Percentiles rank a stretch among this genome's conserved stretches.
Conservation (phyloP, 352 stramenopile species). For the Aphanomyces euteiches region DNA sequence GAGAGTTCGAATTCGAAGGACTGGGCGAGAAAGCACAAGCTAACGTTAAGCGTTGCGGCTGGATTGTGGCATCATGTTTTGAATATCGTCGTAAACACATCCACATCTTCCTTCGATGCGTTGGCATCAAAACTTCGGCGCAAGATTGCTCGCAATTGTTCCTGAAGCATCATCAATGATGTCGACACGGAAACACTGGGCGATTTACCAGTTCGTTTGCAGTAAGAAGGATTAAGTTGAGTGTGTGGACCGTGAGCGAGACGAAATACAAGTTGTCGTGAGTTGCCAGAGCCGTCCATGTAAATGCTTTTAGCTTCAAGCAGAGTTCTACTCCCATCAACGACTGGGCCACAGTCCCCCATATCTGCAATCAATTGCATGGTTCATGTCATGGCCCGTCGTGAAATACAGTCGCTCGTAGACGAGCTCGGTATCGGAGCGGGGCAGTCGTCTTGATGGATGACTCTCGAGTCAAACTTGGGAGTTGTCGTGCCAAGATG, state of each 20-base stretch:
- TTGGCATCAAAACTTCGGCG: constrained; percentile 69
- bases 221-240: constrained; percentile 99
- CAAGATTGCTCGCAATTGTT: constrained; percentile 74
- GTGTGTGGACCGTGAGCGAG: constrained; percentile 98
- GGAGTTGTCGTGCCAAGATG: too few relatives aligned
- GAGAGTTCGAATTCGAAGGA: constrained; percentile 98
- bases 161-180: constrained; percentile 21
- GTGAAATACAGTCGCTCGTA: too few relatives aligned
- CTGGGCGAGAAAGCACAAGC: constrained; percentile 96
- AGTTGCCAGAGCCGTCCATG: constrained; percentile 91
- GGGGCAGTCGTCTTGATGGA: too few relatives aligned
- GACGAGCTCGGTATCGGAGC: too few relatives aligned
- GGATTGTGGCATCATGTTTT: constrained; percentile 98
- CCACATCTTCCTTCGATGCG: constrained; percentile 66
- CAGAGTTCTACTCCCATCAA: too few relatives aligned
- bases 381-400: too few relatives aligned
- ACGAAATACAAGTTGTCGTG: constrained; percentile 92
- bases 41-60: constrained; percentile 94
- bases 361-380: too few relatives aligned
- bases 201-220: constrained; percentile 89
- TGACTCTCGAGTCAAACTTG: too few relatives aligned
- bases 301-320: constrained; percentile 98
- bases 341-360: too few relatives aligned
- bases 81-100: constrained; percentile 83
- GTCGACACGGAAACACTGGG: not conserved